Evolutionary conservation across 345 rosid genomes (phyloP).

Genomic region (Aquilaria yunnanensis): DNA sequence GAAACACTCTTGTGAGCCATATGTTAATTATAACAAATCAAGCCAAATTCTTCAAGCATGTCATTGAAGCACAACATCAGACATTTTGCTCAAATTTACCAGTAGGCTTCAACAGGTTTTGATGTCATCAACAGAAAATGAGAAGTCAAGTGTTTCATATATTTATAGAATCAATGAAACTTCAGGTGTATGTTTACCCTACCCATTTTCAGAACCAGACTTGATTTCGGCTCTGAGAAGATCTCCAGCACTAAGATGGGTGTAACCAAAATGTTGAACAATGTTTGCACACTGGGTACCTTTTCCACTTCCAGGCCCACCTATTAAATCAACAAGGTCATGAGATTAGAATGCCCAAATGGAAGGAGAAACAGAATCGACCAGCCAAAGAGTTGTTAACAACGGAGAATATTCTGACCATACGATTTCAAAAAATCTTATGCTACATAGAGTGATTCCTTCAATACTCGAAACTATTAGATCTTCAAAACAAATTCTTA

Average conservation of each 20-base stretch:
- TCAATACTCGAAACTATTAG: neutral
- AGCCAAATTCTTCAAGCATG: too few relatives aligned
- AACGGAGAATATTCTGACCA: neutral
- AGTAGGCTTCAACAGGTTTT: too few relatives aligned
- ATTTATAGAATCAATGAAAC: too few relatives aligned
- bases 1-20: too few relatives aligned
- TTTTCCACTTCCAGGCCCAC: slow-evolving; percentile 96
- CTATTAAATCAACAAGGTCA: slow-evolving; percentile 28
- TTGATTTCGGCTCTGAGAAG: slow-evolving; percentile 68
- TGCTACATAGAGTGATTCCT: neutral
- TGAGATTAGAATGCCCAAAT: slow-evolving; percentile 3
- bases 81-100: too few relatives aligned
- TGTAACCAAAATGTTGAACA: slow-evolving; percentile 54
- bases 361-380: neutral
- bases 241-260: slow-evolving; percentile 84
- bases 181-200: neutral
- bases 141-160: too few relatives aligned
- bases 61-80: too few relatives aligned
- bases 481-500: slow-evolving; percentile 19
- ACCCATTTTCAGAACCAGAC: slow-evolving; percentile 85
- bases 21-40: too few relatives aligned
- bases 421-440: neutral
- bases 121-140: too few relatives aligned
- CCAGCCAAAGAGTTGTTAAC: neutral
- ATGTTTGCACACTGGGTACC: slow-evolving; percentile 78